phyloP scores from a whole-genome alignment of 192 early-diverging fungal genomes.

The Gamsiella multidivaricata region DNA sequence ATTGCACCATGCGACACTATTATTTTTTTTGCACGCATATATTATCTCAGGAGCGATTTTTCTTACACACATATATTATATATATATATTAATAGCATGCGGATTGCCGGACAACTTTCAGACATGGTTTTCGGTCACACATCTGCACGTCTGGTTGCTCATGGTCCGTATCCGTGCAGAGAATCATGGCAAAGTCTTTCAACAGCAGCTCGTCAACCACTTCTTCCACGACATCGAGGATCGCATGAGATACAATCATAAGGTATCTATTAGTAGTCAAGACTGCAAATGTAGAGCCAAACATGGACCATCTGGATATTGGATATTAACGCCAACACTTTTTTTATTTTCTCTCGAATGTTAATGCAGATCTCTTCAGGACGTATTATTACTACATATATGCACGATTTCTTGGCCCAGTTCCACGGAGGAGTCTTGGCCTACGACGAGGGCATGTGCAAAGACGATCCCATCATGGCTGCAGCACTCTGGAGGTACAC shows the following conservation, averaged over 20 bases:
- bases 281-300: too few species aligned
- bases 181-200: conserved; percentile 80
- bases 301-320: too few species aligned
- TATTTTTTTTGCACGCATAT: background rate
- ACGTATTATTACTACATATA: conserved; percentile 77
- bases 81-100: too few species aligned
- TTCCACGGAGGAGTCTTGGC: conserved; percentile 92
- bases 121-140: conserved; percentile 92
- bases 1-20: background rate
- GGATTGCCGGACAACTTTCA: conserved; percentile 89
- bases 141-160: conserved; percentile 94
- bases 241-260: conserved; percentile 79
- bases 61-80: too few species aligned
- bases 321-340: background rate
- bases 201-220: conserved; percentile 86
- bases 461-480: conserved; percentile 88
- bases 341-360: background rate
- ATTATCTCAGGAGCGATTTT: too few species aligned
- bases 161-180: conserved; percentile 85
- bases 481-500: conserved; percentile 91
- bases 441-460: conserved; percentile 91
- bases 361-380: conserved; percentile 66
- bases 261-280: too few species aligned
- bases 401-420: conserved; percentile 83
- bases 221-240: conserved; percentile 92